These are phyloP conservation scores for Xylaria sp. DNA, from an alignment of 495 filamentous ascomycete species.

Conservation along the genomic window DNA sequence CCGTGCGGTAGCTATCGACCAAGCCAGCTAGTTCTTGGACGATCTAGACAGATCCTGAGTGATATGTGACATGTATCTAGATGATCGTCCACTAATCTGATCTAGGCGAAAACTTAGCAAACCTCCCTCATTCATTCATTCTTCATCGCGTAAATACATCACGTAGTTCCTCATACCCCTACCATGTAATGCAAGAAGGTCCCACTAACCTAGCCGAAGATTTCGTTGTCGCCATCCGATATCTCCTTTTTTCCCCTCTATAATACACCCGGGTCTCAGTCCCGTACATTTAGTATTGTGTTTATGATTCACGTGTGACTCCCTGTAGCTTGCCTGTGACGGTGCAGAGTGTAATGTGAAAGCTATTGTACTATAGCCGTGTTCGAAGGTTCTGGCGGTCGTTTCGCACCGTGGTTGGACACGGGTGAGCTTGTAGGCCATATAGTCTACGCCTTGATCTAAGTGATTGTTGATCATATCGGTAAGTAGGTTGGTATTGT, in stretches of 20 bases:
- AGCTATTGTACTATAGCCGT: not conserved
- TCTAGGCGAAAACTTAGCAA: not conserved
- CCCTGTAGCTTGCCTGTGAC: not conserved
- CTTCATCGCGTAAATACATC: not conserved
- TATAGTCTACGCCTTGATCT: not conserved
- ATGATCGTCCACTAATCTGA: too few species aligned
- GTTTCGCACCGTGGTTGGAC: not conserved
- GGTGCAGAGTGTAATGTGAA: not conserved
- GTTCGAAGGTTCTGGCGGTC: not conserved
- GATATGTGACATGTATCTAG: not conserved
- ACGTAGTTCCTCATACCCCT: not conserved
- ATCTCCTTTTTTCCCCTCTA: not conserved
- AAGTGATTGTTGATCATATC: not conserved
- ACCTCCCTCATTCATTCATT: conserved; percentile 10
- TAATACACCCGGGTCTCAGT: not conserved
- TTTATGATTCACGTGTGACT: not conserved
- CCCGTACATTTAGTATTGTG: not conserved
- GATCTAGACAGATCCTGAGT: too few species aligned
- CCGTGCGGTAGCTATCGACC: too few species aligned
- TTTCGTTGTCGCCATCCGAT: not conserved
- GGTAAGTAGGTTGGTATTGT: not conserved
- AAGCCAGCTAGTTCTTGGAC: too few species aligned
- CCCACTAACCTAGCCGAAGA: not conserved
- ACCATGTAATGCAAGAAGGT: not conserved
- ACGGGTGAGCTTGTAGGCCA: not conserved